These are phyloP conservation scores for Coemansia sp. DNA, from an alignment of 192 early-diverging fungal species.

Conservation along the genomic window DNA sequence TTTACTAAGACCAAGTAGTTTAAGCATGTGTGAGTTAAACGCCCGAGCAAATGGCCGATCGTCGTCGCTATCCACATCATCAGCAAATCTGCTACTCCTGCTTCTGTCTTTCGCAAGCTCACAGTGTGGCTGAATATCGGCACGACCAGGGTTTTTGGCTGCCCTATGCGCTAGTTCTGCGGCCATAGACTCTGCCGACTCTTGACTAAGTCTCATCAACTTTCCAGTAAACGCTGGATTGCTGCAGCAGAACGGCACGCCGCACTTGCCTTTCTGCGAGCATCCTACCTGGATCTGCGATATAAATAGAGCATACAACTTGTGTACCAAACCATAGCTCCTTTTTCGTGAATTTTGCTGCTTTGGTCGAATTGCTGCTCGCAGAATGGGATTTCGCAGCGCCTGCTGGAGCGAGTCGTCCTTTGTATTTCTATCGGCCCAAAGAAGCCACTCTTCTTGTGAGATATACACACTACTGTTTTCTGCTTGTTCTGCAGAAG, in stretches of 20 bases:
- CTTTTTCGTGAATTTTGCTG: neutral
- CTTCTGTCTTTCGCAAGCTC: neutral
- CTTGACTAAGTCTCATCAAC: slow-evolving; percentile 5
- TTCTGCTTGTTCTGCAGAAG: too few relatives aligned
- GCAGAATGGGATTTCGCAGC: neutral
- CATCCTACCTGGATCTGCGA: neutral
- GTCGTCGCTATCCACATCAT: neutral
- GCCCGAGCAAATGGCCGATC: slow-evolving; percentile 1
- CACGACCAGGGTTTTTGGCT: neutral
- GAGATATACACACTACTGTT: too few relatives aligned
- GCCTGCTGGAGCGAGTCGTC: neutral
- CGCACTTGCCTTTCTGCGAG: neutral
- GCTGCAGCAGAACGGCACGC: slow-evolving; percentile 17
- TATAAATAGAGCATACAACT: neutral
- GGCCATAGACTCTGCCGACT: slow-evolving; percentile 10
- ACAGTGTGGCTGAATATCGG: slow-evolving; percentile 23
- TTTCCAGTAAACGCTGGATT: slow-evolving; percentile 11
- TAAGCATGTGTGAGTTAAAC: neutral
- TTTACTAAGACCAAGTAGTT: neutral
- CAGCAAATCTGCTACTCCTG: neutral
- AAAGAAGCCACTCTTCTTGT: neutral
- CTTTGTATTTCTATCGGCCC: neutral
- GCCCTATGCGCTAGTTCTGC: slow-evolving; percentile 26
- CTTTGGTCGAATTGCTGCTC: neutral
- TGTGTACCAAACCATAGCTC: neutral